Base-by-base conservation (phyloP, 163 green algal genomes). In the Scenedesmus sp. region DNA sequence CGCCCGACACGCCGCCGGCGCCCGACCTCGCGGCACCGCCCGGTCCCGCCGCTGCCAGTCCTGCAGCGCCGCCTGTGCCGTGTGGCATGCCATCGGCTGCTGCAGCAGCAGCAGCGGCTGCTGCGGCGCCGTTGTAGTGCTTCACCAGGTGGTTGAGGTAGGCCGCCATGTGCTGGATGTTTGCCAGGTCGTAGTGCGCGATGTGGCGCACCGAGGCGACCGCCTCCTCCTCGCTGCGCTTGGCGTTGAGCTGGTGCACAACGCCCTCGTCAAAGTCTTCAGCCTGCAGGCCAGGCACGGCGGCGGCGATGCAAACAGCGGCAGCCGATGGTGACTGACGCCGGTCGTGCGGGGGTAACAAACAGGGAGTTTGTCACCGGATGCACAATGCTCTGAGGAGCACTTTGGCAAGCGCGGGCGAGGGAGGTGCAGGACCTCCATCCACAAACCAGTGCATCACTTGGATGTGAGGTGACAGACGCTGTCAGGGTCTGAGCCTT, bases 241-340 rank as follows among this genome's bases (percentile, higher is more conserved):
- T 96, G 10, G 89, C 83, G 20, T 87, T 90, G 43, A 96, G 90
- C 91, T 96, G 94, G 83, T 95, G 91, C 30, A 96, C 56, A 65
- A 96, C 94, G 12, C 94, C 94, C 40, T 96, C 94, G 82, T 96
- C 94, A 94, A 96, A 96, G 72, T 96, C 91, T 35, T 96, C 94
- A 24, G 59, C 3, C 93, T 94, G 90, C 59, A 59, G 42, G 61
- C 26, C 43, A 42, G 70, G 61, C 26, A 82, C 65, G 0, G 65
- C 43, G 83, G 44, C 42, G n/a, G n/a, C n/a, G n/a, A n/a, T n/a
- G n/a, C 56, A 46, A 68, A 2, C 61, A 33, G 15, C 43, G 16
- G 42, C 80, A 44, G 80, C 44, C 44, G 13, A 73, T 73, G 61
- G 26, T 73, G 61, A 73, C 49, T 20, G 10, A 56, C 49, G 49